phyloP scores from a whole-genome alignment of 2,329 filamentous ascomycete species.

The Alternaria sp. region DNA sequence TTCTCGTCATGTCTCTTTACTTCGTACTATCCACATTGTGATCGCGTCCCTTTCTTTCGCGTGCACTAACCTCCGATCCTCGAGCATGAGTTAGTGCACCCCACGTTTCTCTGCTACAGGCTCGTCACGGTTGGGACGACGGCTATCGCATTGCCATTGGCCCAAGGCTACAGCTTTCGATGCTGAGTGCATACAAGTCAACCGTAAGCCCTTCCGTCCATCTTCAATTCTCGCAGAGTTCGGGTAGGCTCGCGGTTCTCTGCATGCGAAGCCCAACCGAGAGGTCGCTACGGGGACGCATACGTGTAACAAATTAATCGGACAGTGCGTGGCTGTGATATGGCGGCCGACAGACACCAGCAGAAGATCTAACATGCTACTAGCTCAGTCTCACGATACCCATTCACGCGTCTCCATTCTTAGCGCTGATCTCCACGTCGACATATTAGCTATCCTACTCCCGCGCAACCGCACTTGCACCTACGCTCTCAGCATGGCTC shows the following conservation, averaged over 20 bases:
- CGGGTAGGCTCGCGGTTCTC: not conserved
- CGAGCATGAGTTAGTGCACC: not conserved
- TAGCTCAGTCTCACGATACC: not conserved
- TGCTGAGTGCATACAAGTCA: not conserved
- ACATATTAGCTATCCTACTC: not conserved
- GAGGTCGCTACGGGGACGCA: not conserved
- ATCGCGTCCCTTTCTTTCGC: not conserved
- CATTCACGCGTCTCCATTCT: not conserved
- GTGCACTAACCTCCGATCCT: not conserved
- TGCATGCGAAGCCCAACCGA: not conserved
- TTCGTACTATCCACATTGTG: not conserved
- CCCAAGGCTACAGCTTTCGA: not conserved
- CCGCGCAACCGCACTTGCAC: not conserved
- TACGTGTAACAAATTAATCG: not conserved
- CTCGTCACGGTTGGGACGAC: not conserved
- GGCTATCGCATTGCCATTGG: not conserved
- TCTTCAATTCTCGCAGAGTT: no score
- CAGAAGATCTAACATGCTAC: not conserved
- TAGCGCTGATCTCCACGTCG: not conserved
- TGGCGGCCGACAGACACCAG: not conserved
- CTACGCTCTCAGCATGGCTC: not conserved
- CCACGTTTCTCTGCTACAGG: not conserved
- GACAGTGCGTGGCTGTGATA: not conserved
- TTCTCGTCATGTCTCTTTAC: not conserved
- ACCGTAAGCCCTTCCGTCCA: not conserved